Conservation (phyloP, 2,329 filamentous ascomycete species). For the Pseudogymnoascus sp. region DNA sequence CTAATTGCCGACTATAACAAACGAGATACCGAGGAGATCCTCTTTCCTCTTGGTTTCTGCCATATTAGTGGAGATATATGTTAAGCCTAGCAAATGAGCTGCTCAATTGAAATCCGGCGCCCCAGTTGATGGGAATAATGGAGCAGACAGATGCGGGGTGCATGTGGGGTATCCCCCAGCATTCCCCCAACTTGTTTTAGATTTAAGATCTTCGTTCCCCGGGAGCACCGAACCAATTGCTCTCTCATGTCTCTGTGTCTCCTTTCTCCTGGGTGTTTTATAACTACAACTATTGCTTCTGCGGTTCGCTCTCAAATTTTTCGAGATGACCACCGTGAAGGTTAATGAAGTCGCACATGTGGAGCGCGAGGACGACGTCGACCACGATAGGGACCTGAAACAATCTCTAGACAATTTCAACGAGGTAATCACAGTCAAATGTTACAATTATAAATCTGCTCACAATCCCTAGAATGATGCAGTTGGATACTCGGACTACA, state of each 20-base stretch:
- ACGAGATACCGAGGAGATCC: background rate
- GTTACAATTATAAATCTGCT: background rate
- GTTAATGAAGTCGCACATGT: background rate
- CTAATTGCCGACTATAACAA: background rate
- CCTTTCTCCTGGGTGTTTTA: background rate
- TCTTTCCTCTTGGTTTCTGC: background rate
- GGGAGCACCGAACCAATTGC: background rate
- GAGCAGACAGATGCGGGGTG: background rate
- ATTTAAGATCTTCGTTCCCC: background rate
- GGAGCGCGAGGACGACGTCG: background rate
- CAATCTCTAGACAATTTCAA: background rate
- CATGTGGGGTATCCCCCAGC: background rate
- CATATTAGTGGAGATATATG: background rate
- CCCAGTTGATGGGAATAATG: background rate
- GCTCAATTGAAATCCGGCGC: background rate
- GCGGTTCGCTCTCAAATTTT: background rate
- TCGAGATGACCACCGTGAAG: background rate
- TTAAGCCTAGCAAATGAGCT: background rate
- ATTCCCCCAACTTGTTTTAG: background rate
- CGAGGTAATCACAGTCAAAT: background rate
- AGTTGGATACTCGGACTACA: conserved; percentile 9
- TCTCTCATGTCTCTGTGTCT: background rate
- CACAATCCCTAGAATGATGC: background rate
- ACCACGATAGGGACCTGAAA: background rate
- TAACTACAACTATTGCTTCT: background rate